Evolutionary conservation across 176 grass and related monocot species (phyloP).

Genomic region (Musa beccarii): DNA sequence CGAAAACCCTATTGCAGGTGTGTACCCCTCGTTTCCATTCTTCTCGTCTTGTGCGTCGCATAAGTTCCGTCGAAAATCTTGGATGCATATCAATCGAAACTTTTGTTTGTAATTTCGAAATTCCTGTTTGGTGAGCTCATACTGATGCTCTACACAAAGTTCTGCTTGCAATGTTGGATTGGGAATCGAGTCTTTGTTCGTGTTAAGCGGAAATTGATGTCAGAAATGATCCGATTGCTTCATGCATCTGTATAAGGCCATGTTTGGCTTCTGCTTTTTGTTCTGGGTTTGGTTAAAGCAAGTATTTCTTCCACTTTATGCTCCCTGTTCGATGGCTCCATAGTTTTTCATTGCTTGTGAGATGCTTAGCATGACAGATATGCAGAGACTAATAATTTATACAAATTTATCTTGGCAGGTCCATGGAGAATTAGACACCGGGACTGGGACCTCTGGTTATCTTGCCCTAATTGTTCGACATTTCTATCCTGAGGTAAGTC

Average conservation of each 20-base stretch:
- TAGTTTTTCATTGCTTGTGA: not conserved
- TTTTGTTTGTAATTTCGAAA: not conserved
- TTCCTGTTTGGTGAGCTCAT: too few species aligned
- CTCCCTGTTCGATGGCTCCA: too few species aligned
- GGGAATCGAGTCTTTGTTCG: too few species aligned
- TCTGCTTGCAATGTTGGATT: too few species aligned
- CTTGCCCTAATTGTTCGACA: constrained; percentile 47
- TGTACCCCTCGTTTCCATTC: not conserved
- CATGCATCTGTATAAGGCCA: too few species aligned
- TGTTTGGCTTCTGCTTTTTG: too few species aligned
- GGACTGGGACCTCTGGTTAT: constrained; percentile 32
- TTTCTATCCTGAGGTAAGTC: constrained; percentile 45
- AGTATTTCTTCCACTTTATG: not conserved
- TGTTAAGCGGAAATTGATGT: too few species aligned
- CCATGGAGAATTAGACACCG: constrained; percentile 63
- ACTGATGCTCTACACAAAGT: too few species aligned
- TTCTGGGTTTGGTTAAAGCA: too few species aligned
- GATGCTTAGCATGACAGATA: not conserved
- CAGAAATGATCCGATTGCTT: too few species aligned
- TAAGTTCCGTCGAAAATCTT: too few species aligned
- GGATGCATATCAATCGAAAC: too few species aligned
- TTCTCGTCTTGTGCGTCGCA: not conserved
- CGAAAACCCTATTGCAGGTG: constrained; percentile 61
- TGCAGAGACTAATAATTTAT: not conserved
- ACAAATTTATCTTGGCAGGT: constrained; percentile 30